Conservation (phyloP, 257 asterid genomes). For the Handroanthus guayacan region DNA sequence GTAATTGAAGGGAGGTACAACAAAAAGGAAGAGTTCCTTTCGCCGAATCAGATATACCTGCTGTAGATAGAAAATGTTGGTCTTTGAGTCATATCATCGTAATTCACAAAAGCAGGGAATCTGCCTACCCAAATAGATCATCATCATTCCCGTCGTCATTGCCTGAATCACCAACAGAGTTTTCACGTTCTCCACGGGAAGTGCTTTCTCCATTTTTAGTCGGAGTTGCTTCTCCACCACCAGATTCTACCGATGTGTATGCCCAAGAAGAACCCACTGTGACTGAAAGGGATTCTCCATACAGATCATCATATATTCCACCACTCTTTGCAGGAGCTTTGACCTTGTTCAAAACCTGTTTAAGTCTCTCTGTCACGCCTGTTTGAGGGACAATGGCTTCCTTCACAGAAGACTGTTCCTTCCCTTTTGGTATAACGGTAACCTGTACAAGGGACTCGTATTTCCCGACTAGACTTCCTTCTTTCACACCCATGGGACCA, state of each 20-base stretch:
- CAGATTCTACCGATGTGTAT: conserved; percentile 49
- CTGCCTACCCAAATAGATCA: conserved; percentile 86
- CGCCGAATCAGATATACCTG: conserved; percentile 44
- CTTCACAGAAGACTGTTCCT: conserved; percentile 52
- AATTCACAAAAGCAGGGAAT: conserved; percentile 32
- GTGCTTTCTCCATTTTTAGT: conserved; percentile 46
- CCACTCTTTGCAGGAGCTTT: conserved; percentile 58
- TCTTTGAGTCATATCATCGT: conserved; percentile 34
- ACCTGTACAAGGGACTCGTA: conserved; percentile 78
- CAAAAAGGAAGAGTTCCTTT: conserved; percentile 54
- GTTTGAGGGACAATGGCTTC: conserved; percentile 49
- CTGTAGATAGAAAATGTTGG: conserved; percentile 36
- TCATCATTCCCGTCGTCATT: conserved; percentile 72
- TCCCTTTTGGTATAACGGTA: conserved; percentile 76
- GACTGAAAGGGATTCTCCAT: conserved; percentile 81
- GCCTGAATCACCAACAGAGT: conserved; percentile 43
- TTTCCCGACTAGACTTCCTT: conserved; percentile 87
- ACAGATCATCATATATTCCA: conserved; percentile 92
- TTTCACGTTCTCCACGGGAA: conserved; percentile 39
- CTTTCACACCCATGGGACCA: conserved; percentile 83
- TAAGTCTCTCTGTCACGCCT: conserved; percentile 76
- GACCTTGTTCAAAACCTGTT: conserved; percentile 74
- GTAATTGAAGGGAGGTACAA: conserved; percentile 31
- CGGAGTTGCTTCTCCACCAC: conserved; percentile 49
- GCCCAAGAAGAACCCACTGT: conserved; percentile 96